Evolutionary conservation across 2,329 filamentous ascomycete genomes (phyloP), one percentile per base, ranked within the genome.

Genomic region (Aspergillus latus): DNA sequence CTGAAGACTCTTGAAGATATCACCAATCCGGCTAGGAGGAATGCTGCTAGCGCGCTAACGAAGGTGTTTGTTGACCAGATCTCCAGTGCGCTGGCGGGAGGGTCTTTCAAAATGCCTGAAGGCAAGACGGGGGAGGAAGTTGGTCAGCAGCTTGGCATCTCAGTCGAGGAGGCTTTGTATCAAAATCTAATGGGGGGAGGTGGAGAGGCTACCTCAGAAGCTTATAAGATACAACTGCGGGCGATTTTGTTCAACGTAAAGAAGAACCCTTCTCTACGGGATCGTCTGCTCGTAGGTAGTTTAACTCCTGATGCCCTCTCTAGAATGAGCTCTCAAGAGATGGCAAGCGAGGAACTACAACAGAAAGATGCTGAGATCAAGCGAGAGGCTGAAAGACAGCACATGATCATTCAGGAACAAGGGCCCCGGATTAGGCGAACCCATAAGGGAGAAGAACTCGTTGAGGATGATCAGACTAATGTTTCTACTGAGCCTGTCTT

Each of bases 381-480:
- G 63, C 74, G 78, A 11, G 79, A 81, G 54, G 76, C 86, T 40
- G 84, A 87, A 66, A 75, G 77, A 40, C 81, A 84, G 59, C 89
- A 93, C 45, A 92, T 94, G 46, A 82, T 96, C 34, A 86, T 93
- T 58, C 84, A 90, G 11, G 84, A 89, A 16, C 82, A 84, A 48
- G 91, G 84, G 1, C 89, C 92, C 3, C 86, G 92, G 2, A 87
- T 97, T 55, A 84, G 92, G 66, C 86, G 90, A 64, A 97, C 93
- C 2, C 93, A 97, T 77, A 97, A 97, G 73, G 94, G 94, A 10
- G 92, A 97, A 57, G 94, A 97, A 70, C 74, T 96, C 13, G 82
- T 97, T 13, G 92, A 93, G 59, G 86, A 88, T 45, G 90, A 95
- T 34, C 80, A 75, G 49, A 74, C 80, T 59, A 68, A 69, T 57